Percentiles rank a stretch among this genome's conserved stretches.
phyloP scores from a whole-genome alignment of 352 stramenopile species.

The Pythium diclinum region DNA sequence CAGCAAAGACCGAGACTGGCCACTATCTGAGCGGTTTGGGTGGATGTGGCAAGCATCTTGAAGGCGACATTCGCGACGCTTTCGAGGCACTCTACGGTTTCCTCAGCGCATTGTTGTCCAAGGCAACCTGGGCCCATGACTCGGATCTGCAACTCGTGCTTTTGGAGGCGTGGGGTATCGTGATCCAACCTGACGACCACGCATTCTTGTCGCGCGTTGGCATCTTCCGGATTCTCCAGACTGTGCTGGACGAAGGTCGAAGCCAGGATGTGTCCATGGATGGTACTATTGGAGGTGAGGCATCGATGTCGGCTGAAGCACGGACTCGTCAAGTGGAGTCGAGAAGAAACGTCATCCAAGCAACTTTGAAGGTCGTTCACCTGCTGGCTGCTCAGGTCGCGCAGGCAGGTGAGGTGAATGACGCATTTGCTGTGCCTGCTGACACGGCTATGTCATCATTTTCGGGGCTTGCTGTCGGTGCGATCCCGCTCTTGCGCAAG shows the following conservation, averaged over 20 bases:
- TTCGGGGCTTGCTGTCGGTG: conserved; percentile 44
- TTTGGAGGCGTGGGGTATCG: conserved; percentile 81
- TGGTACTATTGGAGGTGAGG: not conserved
- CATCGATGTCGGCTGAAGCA: conserved; percentile 32
- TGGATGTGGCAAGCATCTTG: conserved; percentile 79
- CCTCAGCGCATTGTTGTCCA: conserved; percentile 70
- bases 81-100: conserved; percentile 87
- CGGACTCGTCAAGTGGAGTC: conserved; percentile 37
- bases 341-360: conserved; percentile 84
- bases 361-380: conserved; percentile 85
- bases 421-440: conserved; percentile 51
- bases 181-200: conserved; percentile 87
- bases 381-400: conserved; percentile 86
- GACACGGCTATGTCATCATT: conserved; percentile 42
- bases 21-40: conserved; percentile 76
- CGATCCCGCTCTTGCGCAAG: conserved; percentile 78
- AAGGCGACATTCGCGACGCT: conserved; percentile 67
- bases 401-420: conserved; percentile 61
- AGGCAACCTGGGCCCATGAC: conserved; percentile 81
- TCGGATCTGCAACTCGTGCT: conserved; percentile 79
- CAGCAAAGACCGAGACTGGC: conserved; percentile 26
- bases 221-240: conserved; percentile 88
- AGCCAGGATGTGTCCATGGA: conserved; percentile 20
- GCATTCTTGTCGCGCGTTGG: conserved; percentile 87
- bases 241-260: conserved; percentile 83